Evolutionary conservation across 1,284 basidiomycete genomes (phyloP).

Genomic region (Boletus sp.): DNA sequence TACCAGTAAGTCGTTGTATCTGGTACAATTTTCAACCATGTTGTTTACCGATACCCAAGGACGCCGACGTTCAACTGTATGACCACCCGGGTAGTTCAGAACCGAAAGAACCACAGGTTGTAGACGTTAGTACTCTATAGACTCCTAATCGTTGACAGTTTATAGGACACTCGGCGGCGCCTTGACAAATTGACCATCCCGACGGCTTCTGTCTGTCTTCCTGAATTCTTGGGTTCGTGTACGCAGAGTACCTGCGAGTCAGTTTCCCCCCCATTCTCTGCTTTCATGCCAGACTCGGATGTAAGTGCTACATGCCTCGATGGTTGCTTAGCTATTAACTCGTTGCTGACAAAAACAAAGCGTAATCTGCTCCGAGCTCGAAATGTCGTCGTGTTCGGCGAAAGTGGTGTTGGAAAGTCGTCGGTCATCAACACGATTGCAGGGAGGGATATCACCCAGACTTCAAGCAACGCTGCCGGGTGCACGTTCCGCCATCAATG

Average conservation of each 20-base stretch:
- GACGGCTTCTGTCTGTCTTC: neutral
- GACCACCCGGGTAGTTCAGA: neutral
- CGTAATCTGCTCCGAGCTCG: slow-evolving; percentile 7
- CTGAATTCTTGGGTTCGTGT: slow-evolving; percentile 2
- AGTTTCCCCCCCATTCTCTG: neutral
- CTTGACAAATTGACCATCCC: slow-evolving; percentile 18
- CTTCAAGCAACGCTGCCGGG: slow-evolving; percentile 27
- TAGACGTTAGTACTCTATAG: neutral
- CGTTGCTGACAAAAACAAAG: slow-evolving; percentile 11
- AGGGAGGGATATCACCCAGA: slow-evolving; percentile 20
- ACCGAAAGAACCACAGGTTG: slow-evolving; percentile 4
- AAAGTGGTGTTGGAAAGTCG: slow-evolving; percentile 33
- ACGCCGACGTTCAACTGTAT: neutral
- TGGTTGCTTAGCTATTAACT: neutral
- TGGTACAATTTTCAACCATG: neutral
- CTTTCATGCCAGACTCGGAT: slow-evolving; percentile 2
- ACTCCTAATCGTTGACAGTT: slow-evolving; percentile 1
- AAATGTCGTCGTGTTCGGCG: slow-evolving; percentile 32
- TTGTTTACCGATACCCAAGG: slow-evolving; percentile 13
- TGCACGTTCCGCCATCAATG: slow-evolving; percentile 26
- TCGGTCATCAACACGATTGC: slow-evolving; percentile 34
- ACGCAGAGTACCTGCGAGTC: slow-evolving; percentile 14
- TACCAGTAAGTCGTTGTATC: slow-evolving; percentile 11
- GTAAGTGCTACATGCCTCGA: slow-evolving; percentile 10
- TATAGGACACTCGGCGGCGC: slow-evolving; percentile 12